Evolutionary conservation across 2,329 filamentous ascomycete species (phyloP).

Genomic region (Fusarium drepaniforme): DNA sequence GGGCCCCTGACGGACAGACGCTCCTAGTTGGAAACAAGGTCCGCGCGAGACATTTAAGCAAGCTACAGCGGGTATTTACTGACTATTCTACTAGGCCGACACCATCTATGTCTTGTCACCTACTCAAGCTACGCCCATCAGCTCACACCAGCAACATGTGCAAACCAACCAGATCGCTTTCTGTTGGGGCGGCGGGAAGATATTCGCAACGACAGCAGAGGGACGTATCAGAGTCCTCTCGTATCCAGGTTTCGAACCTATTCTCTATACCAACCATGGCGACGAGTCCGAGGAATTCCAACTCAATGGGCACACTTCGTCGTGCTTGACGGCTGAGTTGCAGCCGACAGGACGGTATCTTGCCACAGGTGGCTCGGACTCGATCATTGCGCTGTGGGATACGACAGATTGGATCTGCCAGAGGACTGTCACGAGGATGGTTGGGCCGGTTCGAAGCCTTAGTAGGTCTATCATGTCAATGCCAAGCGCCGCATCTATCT

Average conservation of each 20-base stretch:
- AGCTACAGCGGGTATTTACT: conserved; percentile 5
- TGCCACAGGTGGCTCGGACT: conserved; percentile 81
- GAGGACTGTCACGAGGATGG: conserved; percentile 76
- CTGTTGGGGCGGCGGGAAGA: conserved; percentile 77
- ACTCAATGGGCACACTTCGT: conserved; percentile 79
- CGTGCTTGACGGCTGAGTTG: conserved; percentile 76
- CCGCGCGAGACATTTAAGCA: conserved; percentile 32
- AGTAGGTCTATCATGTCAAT: conserved; percentile 56
- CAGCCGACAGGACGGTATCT: conserved; percentile 79
- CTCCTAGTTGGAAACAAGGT: conserved; percentile 82
- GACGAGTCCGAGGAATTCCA: conserved; percentile 65
- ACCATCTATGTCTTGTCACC: conserved; percentile 73
- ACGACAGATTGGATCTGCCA: conserved; percentile 83
- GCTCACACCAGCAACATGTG: conserved; percentile 69
- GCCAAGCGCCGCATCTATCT: conserved; percentile 6
- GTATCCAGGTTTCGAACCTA: conserved; percentile 73
- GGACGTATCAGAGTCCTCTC: conserved; percentile 78
- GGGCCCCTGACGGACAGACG: conserved; percentile 78
- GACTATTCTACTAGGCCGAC: conserved; percentile 62
- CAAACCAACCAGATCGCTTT: conserved; percentile 82
- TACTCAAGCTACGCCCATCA: conserved; percentile 65
- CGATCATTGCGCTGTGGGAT: conserved; percentile 82
- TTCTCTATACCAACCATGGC: conserved; percentile 62
- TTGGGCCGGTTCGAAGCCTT: conserved; percentile 77
- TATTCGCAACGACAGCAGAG: conserved; percentile 78